Conservation (phyloP, 1,284 basidiomycete species). For the Sanghuangporus baumii region DNA sequence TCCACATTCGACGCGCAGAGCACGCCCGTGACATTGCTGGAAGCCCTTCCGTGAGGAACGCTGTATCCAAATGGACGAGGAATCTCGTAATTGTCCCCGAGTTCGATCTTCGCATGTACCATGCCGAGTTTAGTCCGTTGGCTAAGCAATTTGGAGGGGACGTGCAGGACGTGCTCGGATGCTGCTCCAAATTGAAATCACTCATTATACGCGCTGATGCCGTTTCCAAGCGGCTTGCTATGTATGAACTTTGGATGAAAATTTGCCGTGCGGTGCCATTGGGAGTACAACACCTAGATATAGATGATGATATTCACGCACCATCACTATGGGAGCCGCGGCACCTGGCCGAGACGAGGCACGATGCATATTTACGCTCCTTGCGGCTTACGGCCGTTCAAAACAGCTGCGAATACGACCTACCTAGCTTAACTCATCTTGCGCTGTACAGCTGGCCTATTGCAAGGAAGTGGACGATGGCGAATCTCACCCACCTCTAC, state of each 20-base stretch:
- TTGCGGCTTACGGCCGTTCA: constrained; percentile 5
- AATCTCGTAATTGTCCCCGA: constrained; percentile 4
- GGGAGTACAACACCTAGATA: constrained; percentile 6
- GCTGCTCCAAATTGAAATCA: not conserved
- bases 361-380: not conserved
- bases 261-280: constrained; percentile 5
- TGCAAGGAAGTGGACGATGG: constrained; percentile 5
- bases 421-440: constrained; percentile 1
- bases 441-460: constrained; percentile 1
- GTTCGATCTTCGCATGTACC: not conserved
- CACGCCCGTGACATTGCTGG: constrained; percentile 5
- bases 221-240: not conserved
- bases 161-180: not conserved
- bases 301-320: constrained; percentile 5
- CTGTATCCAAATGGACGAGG: constrained; percentile 1
- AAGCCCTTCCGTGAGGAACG: constrained; percentile 1
- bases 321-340: constrained; percentile 3
- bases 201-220: constrained; percentile 7
- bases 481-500: not conserved
- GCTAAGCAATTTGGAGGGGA: not conserved
- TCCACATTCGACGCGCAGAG: constrained; percentile 1
- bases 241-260: constrained; percentile 7
- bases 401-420: not conserved
- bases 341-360: not conserved
- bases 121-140: not conserved